Conservation (phyloP, 2,329 filamentous ascomycete genomes). For the Phyllosticta capitalensis region DNA sequence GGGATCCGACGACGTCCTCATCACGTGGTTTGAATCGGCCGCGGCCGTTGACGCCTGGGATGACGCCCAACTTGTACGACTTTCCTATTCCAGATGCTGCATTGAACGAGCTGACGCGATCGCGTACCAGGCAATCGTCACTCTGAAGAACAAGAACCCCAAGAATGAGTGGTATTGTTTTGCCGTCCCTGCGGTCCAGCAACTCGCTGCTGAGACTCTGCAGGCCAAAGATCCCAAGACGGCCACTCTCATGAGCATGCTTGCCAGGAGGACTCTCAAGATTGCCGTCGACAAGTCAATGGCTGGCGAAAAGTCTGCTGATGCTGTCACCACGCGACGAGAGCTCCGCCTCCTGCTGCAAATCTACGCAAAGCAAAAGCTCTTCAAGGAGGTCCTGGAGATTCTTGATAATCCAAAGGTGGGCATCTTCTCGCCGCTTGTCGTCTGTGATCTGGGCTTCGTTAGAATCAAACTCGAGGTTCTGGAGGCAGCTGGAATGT, state of each 20-base stretch:
- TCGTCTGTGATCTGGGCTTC: constrained; percentile 7
- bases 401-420: constrained; percentile 3
- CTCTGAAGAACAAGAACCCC: constrained; percentile 8
- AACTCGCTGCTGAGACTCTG: constrained; percentile 5
- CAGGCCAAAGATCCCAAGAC: constrained; percentile 5
- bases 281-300: constrained; percentile 5
- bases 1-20: constrained; percentile 1
- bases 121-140: constrained; percentile 4
- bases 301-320: constrained; percentile 8
- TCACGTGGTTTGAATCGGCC: constrained; percentile 9
- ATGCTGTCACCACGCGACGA: constrained; percentile 7
- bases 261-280: constrained; percentile 3
- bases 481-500: constrained; percentile 3
- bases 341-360: constrained; percentile 9
- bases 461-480: constrained; percentile 10
- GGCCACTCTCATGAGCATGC: constrained; percentile 3
- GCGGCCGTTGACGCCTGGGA: constrained; percentile 7
- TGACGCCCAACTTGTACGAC: constrained; percentile 7
- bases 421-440: constrained; percentile 7
- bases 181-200: constrained; percentile 7
- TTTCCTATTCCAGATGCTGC: background rate
- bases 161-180: constrained; percentile 11
- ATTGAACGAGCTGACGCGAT: background rate
- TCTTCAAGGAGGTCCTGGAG: constrained; percentile 6
- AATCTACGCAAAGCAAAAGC: constrained; percentile 8